A percentile compares a stretch with the other conserved stretches of the same genome.
Evolutionary conservation across 306 rosid genomes (phyloP).

Genomic region (Casuarina equisetifolia): DNA sequence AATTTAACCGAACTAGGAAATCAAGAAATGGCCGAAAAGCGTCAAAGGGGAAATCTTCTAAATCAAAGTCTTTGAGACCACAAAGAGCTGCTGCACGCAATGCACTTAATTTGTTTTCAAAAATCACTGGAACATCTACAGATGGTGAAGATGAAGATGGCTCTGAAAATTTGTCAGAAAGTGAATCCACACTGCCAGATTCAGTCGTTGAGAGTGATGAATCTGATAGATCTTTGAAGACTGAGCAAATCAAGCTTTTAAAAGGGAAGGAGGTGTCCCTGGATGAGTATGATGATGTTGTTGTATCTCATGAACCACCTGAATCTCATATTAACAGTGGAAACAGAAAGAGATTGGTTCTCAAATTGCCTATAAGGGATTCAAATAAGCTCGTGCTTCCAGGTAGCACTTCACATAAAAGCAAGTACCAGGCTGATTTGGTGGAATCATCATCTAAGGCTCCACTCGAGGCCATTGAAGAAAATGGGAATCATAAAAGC

Average conservation of each 20-base stretch:
- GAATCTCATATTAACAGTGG: slow-evolving; percentile 46
- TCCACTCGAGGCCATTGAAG: slow-evolving; percentile 44
- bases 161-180: slow-evolving; percentile 67
- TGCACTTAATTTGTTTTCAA: slow-evolving; percentile 79
- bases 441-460: slow-evolving; percentile 65
- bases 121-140: slow-evolving; percentile 70
- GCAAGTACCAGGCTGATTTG: slow-evolving; percentile 45
- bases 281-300: slow-evolving; percentile 47
- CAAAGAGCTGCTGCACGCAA: slow-evolving; percentile 95
- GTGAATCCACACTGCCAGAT: slow-evolving; percentile 70
- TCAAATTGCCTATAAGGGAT: slow-evolving; percentile 66
- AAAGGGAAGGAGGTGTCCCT: slow-evolving; percentile 72
- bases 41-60: slow-evolving; percentile 61
- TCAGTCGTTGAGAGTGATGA: slow-evolving; percentile 78
- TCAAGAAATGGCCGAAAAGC: slow-evolving; percentile 53
- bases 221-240: slow-evolving; percentile 54
- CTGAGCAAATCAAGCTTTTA: slow-evolving; percentile 44
- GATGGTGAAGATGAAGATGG: slow-evolving; percentile 84
- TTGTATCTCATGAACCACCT: slow-evolving; percentile 39
- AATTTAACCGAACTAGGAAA: slow-evolving; percentile 55
- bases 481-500: slow-evolving; percentile 30
- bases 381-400: slow-evolving; percentile 42
- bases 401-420: slow-evolving; percentile 25
- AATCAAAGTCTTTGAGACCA: slow-evolving; percentile 84
- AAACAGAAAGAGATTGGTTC: slow-evolving; percentile 65